Evolutionary conservation across 2,329 filamentous ascomycete genomes (phyloP).

Genomic region (Fusarium papillatum): DNA sequence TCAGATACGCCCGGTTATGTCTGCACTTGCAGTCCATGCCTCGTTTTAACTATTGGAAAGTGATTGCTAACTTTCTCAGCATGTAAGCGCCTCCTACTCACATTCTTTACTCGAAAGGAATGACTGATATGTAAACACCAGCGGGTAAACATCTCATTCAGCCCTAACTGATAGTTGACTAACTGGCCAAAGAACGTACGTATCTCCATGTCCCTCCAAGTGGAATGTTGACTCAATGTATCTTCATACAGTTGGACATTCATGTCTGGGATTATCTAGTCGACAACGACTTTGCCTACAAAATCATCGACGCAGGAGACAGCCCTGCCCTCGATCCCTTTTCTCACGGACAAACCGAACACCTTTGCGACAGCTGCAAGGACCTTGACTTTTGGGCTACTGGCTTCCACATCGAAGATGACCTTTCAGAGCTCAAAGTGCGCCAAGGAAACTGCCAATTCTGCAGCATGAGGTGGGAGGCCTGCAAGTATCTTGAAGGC

Average conservation of each 20-base stretch:
- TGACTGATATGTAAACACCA: neutral
- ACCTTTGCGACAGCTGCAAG: neutral
- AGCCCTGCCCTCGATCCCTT: neutral
- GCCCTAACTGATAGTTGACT: neutral
- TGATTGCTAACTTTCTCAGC: neutral
- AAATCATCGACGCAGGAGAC: neutral
- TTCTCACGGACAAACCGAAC: neutral
- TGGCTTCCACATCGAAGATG: neutral
- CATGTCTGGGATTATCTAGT: constrained; percentile 6
- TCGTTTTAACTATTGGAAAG: neutral
- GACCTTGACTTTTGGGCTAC: neutral
- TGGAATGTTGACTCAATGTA: neutral
- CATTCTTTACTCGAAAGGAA: neutral
- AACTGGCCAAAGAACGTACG: neutral
- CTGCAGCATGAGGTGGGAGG: constrained; percentile 20
- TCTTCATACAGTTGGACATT: constrained; percentile 1
- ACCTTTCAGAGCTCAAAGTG: neutral
- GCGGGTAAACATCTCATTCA: neutral
- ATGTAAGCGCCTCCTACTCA: neutral
- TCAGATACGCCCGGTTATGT: neutral
- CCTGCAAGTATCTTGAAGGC: constrained; percentile 9
- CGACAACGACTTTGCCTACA: constrained; percentile 11
- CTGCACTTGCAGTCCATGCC: neutral
- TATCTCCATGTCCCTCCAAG: neutral
- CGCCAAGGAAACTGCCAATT: neutral